Conservation (phyloP, 148 eudicot species). For the Spergularia marina region DNA sequence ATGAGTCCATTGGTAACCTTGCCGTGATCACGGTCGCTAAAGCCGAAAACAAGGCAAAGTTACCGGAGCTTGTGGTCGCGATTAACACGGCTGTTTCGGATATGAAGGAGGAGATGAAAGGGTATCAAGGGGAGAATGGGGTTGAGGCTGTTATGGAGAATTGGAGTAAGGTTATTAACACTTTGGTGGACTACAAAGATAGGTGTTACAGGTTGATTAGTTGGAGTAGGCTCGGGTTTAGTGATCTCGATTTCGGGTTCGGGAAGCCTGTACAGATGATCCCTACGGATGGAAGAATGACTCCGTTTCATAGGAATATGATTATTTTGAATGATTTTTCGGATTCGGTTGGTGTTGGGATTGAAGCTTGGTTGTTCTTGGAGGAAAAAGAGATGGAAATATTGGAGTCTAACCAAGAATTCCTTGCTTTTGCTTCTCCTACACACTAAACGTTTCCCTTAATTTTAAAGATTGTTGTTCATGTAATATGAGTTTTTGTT, state of each 20-base stretch:
- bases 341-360: neutral
- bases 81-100: constrained; percentile 1
- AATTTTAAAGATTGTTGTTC: no score
- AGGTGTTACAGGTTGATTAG: constrained; percentile 4
- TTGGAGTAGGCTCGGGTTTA: constrained; percentile 13
- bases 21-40: neutral
- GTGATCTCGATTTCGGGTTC: constrained; percentile 16
- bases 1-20: constrained; percentile 10
- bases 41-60: neutral
- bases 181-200: neutral
- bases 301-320: constrained; percentile 6
- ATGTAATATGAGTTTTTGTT: no score
- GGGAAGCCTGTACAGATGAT: neutral
- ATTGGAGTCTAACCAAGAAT: constrained; percentile 2
- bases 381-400: constrained; percentile 3
- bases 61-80: neutral
- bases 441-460: neutral
- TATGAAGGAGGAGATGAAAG: constrained; percentile 17
- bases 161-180: constrained; percentile 12
- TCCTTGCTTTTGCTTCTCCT: constrained; percentile 21
- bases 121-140: neutral
- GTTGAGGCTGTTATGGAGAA: constrained; percentile 9
- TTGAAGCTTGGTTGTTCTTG: constrained; percentile 21
- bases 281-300: constrained; percentile 8
- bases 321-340: constrained; percentile 15